Evolutionary conservation across 2,329 filamentous ascomycete genomes (phyloP).

Genomic region (Trichocomaceae sp.): DNA sequence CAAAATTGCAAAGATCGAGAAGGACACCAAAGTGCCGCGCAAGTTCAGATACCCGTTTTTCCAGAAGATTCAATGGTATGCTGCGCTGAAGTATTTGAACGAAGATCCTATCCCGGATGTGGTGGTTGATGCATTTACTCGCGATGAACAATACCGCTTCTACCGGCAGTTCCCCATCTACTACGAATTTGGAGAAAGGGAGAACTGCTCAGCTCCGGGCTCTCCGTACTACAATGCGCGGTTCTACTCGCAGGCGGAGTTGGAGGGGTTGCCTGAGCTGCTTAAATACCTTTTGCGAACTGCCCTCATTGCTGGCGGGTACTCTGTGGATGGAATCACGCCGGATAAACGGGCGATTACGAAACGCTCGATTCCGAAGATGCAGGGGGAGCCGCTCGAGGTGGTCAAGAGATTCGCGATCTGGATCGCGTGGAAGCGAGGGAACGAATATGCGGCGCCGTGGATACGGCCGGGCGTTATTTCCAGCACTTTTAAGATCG

Average conservation of each 20-base stretch:
- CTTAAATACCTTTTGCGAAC: conserved; percentile 57
- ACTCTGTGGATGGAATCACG: conserved; percentile 54
- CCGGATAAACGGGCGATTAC: conserved; percentile 54
- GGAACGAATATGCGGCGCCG: conserved; percentile 55
- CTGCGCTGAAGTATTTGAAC: conserved; percentile 57
- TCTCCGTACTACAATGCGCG: conserved; percentile 52
- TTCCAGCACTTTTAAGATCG: conserved; percentile 44
- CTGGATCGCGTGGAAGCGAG: conserved; percentile 63
- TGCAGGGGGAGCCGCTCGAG: conserved; percentile 54
- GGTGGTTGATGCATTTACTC: conserved; percentile 50
- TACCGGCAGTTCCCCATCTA: conserved; percentile 51
- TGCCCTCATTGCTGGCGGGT: conserved; percentile 55
- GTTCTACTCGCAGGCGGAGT: conserved; percentile 57
- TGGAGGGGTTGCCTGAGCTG: conserved; percentile 55
- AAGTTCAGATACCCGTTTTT: conserved; percentile 64
- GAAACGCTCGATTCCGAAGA: conserved; percentile 56
- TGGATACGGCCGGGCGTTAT: conserved; percentile 56
- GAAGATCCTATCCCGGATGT: conserved; percentile 56
- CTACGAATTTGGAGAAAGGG: conserved; percentile 51
- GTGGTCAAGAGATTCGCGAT: conserved; percentile 55
- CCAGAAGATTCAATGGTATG: conserved; percentile 64
- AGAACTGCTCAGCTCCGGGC: conserved; percentile 46
- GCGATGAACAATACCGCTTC: conserved; percentile 49
- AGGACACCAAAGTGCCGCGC: conserved; percentile 57
- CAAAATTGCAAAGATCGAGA: conserved; percentile 59